Evolutionary conservation across 345 rosid species (phyloP).

Genomic region (Eucalyptus cloeziana): DNA sequence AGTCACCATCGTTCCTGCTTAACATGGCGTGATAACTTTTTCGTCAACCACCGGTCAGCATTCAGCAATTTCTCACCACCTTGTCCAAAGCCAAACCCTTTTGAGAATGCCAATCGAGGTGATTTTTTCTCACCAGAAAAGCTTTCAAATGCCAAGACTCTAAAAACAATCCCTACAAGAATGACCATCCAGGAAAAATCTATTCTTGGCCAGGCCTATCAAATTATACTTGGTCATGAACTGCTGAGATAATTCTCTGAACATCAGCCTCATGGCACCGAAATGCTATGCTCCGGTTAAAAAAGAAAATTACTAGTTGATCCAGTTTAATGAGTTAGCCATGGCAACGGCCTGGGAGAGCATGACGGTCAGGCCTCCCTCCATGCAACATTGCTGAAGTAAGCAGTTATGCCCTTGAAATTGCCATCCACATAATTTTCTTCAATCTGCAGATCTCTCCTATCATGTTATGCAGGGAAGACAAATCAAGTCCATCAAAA

Average conservation of each 20-base stretch:
- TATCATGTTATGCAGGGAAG: not conserved
- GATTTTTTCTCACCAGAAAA: not conserved
- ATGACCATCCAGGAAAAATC: not conserved
- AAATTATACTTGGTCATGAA: not conserved
- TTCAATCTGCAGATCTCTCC: slow-evolving; percentile 3
- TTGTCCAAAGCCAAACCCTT: not conserved
- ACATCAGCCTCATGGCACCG: not conserved
- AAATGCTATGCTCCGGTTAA: not conserved
- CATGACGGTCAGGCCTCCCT: not conserved
- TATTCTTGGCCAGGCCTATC: not conserved
- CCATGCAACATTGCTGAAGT: not conserved
- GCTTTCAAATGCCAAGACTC: not conserved
- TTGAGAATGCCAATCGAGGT: not conserved
- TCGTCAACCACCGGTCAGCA: not conserved
- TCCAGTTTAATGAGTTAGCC: not conserved
- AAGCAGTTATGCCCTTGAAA: slow-evolving; percentile 12
- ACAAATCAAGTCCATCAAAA: not conserved
- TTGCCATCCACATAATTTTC: slow-evolving; percentile 5
- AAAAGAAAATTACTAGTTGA: not conserved
- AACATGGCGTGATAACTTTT: not conserved
- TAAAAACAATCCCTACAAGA: not conserved
- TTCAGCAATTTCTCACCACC: not conserved
- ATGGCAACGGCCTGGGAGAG: not conserved
- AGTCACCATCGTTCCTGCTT: not conserved
- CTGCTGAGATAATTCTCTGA: not conserved